Evolutionary conservation across 2,329 filamentous ascomycete species (phyloP).

Genomic region (Aureobasidium sp.): DNA sequence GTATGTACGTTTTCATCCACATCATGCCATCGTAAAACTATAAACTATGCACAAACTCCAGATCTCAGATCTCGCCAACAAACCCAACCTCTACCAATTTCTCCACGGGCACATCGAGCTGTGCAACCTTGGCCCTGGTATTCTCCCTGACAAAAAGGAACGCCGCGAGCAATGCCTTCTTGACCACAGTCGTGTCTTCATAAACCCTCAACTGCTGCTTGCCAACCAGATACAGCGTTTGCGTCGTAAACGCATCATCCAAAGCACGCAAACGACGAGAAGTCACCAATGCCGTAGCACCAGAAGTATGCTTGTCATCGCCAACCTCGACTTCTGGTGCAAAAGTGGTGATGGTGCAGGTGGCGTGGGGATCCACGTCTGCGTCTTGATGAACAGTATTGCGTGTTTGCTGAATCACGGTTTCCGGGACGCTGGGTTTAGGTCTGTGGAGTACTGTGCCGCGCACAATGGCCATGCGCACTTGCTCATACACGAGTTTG

Average conservation of each 20-base stretch:
- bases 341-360: neutral
- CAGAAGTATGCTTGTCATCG: neutral
- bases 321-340: neutral
- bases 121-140: constrained; percentile 58
- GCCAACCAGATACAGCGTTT: constrained; percentile 23
- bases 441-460: constrained; percentile 5
- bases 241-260: constrained; percentile 20
- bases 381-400: neutral
- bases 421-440: neutral
- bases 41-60: neutral
- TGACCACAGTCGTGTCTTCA: constrained; percentile 32
- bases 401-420: neutral
- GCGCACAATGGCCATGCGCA: constrained; percentile 19
- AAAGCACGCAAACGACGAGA: constrained; percentile 16
- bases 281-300: neutral
- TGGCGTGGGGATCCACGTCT: neutral
- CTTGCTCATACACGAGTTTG: constrained; percentile 21
- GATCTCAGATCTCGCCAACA: constrained; percentile 30
- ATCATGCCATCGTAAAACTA: neutral
- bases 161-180: constrained; percentile 43
- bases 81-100: constrained; percentile 62
- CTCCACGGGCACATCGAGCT: constrained; percentile 53
- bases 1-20: neutral
- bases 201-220: constrained; percentile 23
- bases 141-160: constrained; percentile 63